These are phyloP conservation scores for Hymenoscyphus salicellus DNA, from an alignment of 2,329 filamentous ascomycete genomes.

Conservation along the genomic window DNA sequence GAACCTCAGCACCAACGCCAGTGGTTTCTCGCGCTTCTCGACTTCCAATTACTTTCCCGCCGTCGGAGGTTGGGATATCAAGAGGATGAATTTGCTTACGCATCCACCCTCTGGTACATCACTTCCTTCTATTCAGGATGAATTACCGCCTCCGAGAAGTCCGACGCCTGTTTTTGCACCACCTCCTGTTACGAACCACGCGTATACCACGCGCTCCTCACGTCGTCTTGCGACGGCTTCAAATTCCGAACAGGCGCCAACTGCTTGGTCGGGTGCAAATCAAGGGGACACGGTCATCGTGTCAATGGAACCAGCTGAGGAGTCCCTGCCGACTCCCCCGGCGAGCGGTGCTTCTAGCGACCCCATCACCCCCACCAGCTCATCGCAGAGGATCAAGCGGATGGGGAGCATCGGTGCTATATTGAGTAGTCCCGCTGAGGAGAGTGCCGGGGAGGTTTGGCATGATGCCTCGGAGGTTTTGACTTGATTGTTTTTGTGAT, in stretches of 20 bases:
- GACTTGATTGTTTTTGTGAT: too few species aligned
- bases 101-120: slow-evolving; percentile 21
- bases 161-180: too few species aligned
- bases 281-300: not conserved
- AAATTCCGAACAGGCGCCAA: not conserved
- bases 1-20: not conserved
- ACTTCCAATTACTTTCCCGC: slow-evolving; percentile 23
- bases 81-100: slow-evolving; percentile 19
- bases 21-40: slow-evolving; percentile 13
- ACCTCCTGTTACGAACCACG: not conserved
- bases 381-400: slow-evolving; percentile 25
- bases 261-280: not conserved
- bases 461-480: slow-evolving; percentile 26
- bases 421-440: slow-evolving; percentile 19
- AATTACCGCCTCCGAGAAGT: too few species aligned
- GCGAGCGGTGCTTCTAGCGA: slow-evolving; percentile 20
- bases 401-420: slow-evolving; percentile 29
- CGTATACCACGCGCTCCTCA: not conserved
- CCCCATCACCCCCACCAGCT: slow-evolving; percentile 20
- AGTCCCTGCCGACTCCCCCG: slow-evolving; percentile 19
- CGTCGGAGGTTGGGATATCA: slow-evolving; percentile 15
- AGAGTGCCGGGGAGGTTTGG: slow-evolving; percentile 20
- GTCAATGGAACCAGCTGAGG: not conserved
- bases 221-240: not conserved
- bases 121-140: slow-evolving; percentile 16